These are phyloP conservation scores for Eimeria sp. DNA, from an alignment of 169 alveolate genomes.

Conservation along the genomic window DNA sequence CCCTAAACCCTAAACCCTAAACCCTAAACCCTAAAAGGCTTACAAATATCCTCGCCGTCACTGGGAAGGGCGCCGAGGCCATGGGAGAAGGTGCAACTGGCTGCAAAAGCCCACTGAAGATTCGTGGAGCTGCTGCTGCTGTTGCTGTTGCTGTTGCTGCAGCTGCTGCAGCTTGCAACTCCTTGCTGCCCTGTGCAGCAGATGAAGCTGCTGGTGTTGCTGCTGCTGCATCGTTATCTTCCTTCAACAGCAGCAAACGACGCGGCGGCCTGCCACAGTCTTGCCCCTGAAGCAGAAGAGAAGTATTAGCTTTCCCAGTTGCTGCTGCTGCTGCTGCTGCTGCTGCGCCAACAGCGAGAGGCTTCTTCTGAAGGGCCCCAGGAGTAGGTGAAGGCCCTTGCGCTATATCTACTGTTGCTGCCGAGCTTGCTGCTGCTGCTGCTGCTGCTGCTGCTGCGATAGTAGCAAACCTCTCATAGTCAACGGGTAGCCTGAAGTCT, in stretches of 20 bases:
- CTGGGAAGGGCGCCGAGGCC: constrained; percentile 13
- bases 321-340: constrained; percentile 23
- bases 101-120: constrained; percentile 18
- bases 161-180: neutral
- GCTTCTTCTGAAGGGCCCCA: neutral
- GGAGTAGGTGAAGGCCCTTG: neutral
- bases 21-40: constrained; percentile 8
- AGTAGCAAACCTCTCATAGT: neutral
- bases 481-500: neutral
- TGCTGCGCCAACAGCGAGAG: neutral
- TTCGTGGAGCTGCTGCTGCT: constrained; percentile 25
- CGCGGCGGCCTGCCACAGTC: constrained; percentile 28
- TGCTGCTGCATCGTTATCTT: constrained; percentile 7
- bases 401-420: neutral
- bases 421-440: constrained; percentile 15
- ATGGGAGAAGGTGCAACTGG: neutral
- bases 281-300: constrained; percentile 25
- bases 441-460: neutral
- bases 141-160: constrained; percentile 32
- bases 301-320: neutral
- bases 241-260: constrained; percentile 31
- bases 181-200: neutral
- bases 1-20: constrained; percentile 33
- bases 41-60: neutral
- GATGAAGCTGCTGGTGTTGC: neutral